Percentiles rank a stretch among this genome's conserved stretches.
Evolutionary conservation across 78 protist genomes (phyloP).

Genomic region (Guillardia theta): DNA sequence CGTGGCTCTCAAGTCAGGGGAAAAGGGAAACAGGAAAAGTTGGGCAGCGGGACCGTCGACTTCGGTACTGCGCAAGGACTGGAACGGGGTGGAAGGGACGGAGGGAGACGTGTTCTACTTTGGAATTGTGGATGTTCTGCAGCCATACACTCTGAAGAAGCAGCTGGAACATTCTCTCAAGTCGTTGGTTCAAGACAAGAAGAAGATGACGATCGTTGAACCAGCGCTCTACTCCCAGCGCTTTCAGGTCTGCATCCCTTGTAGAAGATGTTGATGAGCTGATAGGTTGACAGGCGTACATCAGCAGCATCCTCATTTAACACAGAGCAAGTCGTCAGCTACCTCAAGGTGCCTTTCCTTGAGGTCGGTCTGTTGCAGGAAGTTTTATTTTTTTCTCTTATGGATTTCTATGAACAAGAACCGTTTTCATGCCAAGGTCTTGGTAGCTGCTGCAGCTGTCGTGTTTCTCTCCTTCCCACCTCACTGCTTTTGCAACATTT

Average conservation of each 20-base stretch:
- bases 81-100: slow-evolving; percentile 13
- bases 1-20: neutral
- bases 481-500: too few species aligned
- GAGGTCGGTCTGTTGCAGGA: too few species aligned
- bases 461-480: too few species aligned
- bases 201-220: slow-evolving; percentile 23
- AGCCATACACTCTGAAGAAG: slow-evolving; percentile 36
- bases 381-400: too few species aligned
- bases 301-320: neutral
- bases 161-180: slow-evolving; percentile 22
- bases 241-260: neutral
- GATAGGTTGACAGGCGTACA: too few species aligned
- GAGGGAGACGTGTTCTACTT: slow-evolving; percentile 23
- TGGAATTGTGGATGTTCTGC: neutral
- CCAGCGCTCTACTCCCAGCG: slow-evolving; percentile 1
- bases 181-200: neutral
- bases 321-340: too few species aligned
- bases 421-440: too few species aligned
- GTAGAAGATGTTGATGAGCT: too few species aligned
- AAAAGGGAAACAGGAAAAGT: neutral
- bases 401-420: too few species aligned
- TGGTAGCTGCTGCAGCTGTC: too few species aligned
- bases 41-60: slow-evolving; percentile 3
- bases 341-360: too few species aligned
- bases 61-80: neutral